These are phyloP conservation scores for Aspergillus sp. DNA, from an alignment of 2,329 filamentous ascomycete species.

Conservation along the genomic window DNA sequence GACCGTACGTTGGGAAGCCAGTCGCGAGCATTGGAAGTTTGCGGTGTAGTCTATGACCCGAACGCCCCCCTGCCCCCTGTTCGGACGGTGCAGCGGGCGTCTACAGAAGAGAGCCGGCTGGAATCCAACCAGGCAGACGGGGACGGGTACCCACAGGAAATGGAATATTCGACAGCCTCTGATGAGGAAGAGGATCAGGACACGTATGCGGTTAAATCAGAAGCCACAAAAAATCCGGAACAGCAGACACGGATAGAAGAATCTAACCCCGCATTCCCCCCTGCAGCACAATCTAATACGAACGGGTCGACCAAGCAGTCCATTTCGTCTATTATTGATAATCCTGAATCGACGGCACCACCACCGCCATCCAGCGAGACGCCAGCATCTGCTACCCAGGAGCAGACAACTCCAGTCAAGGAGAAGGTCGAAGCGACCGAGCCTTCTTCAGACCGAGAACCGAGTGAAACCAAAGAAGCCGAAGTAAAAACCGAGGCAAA, in stretches of 20 bases:
- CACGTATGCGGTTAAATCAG: constrained; percentile 25
- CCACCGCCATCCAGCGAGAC: constrained; percentile 16
- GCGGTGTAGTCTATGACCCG: constrained; percentile 33
- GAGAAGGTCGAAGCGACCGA: neutral
- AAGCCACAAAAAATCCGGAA: constrained; percentile 15
- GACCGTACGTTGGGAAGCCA: constrained; percentile 35
- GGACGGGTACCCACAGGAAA: constrained; percentile 24
- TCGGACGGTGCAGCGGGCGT: constrained; percentile 24
- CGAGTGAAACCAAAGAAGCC: constrained; percentile 12
- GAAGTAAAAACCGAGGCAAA: constrained; percentile 15
- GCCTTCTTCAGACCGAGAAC: neutral
- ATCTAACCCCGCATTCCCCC: constrained; percentile 5
- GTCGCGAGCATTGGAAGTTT: constrained; percentile 34
- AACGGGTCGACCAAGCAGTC: constrained; percentile 32
- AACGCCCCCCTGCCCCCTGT: constrained; percentile 31
- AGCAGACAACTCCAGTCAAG: constrained; percentile 4
- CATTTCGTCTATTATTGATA: constrained; percentile 35
- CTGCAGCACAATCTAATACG: constrained; percentile 1
- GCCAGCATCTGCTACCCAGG: constrained; percentile 11
- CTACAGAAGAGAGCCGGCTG: constrained; percentile 29
- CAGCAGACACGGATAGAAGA: constrained; percentile 14
- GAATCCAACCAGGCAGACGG: constrained; percentile 23
- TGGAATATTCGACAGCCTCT: constrained; percentile 25
- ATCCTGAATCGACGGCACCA: constrained; percentile 19
- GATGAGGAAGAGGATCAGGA: constrained; percentile 22